Percentiles rank a stretch among this genome's conserved stretches.
Evolutionary conservation across 441 rosid genomes (phyloP).

Genomic region (Mallotus japonicus): DNA sequence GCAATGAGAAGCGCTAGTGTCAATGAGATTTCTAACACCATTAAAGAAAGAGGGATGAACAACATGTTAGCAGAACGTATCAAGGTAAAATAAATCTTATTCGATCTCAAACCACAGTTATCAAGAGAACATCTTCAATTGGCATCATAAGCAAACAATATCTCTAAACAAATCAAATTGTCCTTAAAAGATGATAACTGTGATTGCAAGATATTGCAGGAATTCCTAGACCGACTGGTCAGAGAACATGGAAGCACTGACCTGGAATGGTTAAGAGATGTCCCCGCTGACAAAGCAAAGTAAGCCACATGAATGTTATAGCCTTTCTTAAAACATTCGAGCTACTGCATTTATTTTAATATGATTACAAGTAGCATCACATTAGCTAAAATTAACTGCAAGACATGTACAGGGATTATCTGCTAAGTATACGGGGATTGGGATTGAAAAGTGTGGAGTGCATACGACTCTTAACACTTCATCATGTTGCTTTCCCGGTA

Average conservation of each 20-base stretch:
- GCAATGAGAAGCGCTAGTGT: conserved; percentile 64
- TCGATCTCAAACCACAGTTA: conserved; percentile 20
- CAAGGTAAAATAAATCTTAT: conserved; percentile 45
- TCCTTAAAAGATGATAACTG: conserved; percentile 21
- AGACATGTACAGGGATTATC: conserved; percentile 60
- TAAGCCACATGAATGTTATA: conserved; percentile 34
- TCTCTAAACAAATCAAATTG: neutral
- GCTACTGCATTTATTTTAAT: neutral
- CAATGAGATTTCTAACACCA: conserved; percentile 55
- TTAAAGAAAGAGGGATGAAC: conserved; percentile 94
- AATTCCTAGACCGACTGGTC: conserved; percentile 69
- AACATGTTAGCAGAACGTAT: conserved; percentile 91
- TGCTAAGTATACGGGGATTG: conserved; percentile 80
- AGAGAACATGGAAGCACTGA: conserved; percentile 77
- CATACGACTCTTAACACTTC: conserved; percentile 92
- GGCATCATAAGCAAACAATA: conserved; percentile 16
- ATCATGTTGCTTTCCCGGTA: conserved; percentile 96
- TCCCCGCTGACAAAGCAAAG: conserved; percentile 83
- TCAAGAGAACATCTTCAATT: conserved; percentile 23
- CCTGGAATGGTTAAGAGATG: conserved; percentile 94
- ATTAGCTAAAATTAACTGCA: neutral
- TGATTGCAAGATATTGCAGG: conserved; percentile 55
- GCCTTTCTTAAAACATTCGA: neutral
- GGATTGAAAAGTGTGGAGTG: conserved; percentile 99
- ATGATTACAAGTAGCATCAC: neutral